Evolutionary conservation across 2,329 filamentous ascomycete genomes (phyloP).

Genomic region (Hypoxylon sp.): DNA sequence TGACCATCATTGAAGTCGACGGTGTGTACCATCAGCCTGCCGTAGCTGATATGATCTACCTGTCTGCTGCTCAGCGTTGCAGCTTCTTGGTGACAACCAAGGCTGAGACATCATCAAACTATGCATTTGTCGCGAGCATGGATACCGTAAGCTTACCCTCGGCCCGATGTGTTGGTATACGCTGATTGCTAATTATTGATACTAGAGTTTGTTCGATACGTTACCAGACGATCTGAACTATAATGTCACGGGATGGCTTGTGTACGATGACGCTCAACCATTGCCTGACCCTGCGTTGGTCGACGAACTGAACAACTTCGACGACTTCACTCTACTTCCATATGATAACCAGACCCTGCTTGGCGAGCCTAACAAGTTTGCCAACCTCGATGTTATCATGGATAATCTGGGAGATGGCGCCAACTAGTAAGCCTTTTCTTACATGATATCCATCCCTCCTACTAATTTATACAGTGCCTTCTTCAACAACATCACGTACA

Average conservation of each 20-base stretch:
- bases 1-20: constrained; percentile 79
- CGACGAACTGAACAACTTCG: constrained; percentile 74
- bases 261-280: constrained; percentile 63
- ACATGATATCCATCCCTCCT: constrained; percentile 61
- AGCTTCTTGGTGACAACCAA: constrained; percentile 73
- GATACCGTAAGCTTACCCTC: constrained; percentile 65
- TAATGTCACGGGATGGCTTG: constrained; percentile 74
- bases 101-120: constrained; percentile 72
- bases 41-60: constrained; percentile 72
- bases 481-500: constrained; percentile 84
- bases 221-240: constrained; percentile 76
- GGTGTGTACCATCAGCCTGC: constrained; percentile 74
- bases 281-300: constrained; percentile 66
- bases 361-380: constrained; percentile 70
- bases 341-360: constrained; percentile 73
- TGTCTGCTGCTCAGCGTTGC: constrained; percentile 75
- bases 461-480: constrained; percentile 61
- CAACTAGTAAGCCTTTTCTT: constrained; percentile 68
- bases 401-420: constrained; percentile 75
- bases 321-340: constrained; percentile 80
- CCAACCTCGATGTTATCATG: constrained; percentile 75
- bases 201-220: constrained; percentile 73
- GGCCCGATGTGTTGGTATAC: background rate
- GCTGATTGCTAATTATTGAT: constrained; percentile 27
- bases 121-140: constrained; percentile 76